Base-by-base conservation (phyloP, 2,329 filamentous ascomycete genomes). In the Hymenotorrendiella dingleyae region DNA sequence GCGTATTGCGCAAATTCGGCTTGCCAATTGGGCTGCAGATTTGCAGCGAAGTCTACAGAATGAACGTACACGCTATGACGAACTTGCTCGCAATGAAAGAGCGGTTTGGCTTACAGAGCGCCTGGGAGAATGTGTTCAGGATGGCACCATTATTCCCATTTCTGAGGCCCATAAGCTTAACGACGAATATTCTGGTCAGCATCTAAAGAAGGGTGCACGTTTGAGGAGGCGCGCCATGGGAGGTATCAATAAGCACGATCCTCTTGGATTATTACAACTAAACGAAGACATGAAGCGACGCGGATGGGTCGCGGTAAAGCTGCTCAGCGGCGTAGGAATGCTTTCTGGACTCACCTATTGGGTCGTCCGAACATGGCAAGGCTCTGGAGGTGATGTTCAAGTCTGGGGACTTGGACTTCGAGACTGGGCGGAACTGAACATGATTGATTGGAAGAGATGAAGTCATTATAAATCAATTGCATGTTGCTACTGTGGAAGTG, bases 11-110 rank as follows among this genome's bases (percentile, higher is more conserved):
- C 78, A 83, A 50, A 72, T 91, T n/a, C 74, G 82, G 6, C 71
- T 94, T 14, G 84, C 82, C 2, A 85, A 84, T 57, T 94, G 88
- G 88, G 87, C 88, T 0, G 75, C 80, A 6, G 85, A 93, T 54
- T 70, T 94, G 0, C 86, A 94, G 59, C 77, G 79, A 43, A 87
- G 83, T 56, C 68, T 93, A 1, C 74, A 80, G 21, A 82, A 82
- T 45, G 87, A 93, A 60, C 75, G 80, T n/a, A 74, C 77, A 21
- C 69, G 78, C 51, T 90, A 82, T 48, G 80, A 84, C 47, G 67
- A 73, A 6, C 65, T 86, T 0, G 73, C 76, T 4, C 70, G 73
- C 17, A 74, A 71, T 17, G 79, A 89, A 59, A 67, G 82, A 26
- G 79, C 80, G 3, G 67, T 80, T 21, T 89, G 84, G 84, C 68